Evolutionary conservation across 768 basidiomycete species (phyloP).

Genomic region (Kwoniella sp.): DNA sequence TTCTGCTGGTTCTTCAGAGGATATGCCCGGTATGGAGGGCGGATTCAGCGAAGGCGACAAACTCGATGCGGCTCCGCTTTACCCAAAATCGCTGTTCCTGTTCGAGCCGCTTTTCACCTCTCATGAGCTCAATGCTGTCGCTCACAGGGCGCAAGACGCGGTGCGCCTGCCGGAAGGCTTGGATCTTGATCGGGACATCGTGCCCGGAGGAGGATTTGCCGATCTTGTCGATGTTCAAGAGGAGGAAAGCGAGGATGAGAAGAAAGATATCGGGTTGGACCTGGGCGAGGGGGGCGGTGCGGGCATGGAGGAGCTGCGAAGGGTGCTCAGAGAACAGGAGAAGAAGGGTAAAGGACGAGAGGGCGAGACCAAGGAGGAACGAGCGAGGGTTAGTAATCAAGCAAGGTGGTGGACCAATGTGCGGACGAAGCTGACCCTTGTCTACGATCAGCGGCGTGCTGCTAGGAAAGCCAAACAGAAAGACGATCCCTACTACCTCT

Average conservation of each 20-base stretch:
- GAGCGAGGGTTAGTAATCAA: slow-evolving; percentile 59
- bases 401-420: neutral
- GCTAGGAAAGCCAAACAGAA: slow-evolving; percentile 70
- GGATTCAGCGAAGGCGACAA: slow-evolving; percentile 43
- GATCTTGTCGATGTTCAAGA: slow-evolving; percentile 19
- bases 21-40: slow-evolving; percentile 42
- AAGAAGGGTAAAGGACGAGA: slow-evolving; percentile 37
- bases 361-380: slow-evolving; percentile 51
- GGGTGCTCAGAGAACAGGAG: slow-evolving; percentile 50
- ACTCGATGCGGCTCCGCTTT: slow-evolving; percentile 55
- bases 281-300: slow-evolving; percentile 44
- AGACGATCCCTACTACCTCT: slow-evolving; percentile 89
- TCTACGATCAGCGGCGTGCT: slow-evolving; percentile 59
- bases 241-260: slow-evolving; percentile 23
- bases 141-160: slow-evolving; percentile 68
- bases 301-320: slow-evolving; percentile 44
- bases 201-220: slow-evolving; percentile 53
- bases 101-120: slow-evolving; percentile 70
- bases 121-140: slow-evolving; percentile 83
- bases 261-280: slow-evolving; percentile 44
- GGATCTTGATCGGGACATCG: slow-evolving; percentile 79
- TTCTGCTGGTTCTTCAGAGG: neutral
- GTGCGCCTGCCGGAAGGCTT: slow-evolving; percentile 78
- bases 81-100: slow-evolving; percentile 85
- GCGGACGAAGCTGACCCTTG: slow-evolving; percentile 4